Evolutionary conservation across 1,284 basidiomycete genomes (phyloP).

Genomic region (Lentinula novae-zelandiae): DNA sequence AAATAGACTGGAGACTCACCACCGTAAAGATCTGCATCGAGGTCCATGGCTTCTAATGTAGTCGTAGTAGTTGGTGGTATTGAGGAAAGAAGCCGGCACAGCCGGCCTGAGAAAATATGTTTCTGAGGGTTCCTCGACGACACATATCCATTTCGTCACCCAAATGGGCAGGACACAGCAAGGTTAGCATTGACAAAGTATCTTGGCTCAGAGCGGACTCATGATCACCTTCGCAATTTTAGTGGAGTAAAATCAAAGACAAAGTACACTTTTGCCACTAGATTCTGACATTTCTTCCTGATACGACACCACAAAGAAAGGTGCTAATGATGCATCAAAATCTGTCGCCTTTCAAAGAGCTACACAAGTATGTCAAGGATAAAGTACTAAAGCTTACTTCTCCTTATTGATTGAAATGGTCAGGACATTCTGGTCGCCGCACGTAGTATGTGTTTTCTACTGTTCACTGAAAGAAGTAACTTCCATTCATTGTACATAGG

Average conservation of each 20-base stretch:
- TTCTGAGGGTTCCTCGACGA: not conserved
- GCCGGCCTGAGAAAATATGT: not conserved
- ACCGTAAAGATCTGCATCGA: slow-evolving; percentile 83
- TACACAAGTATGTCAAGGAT: slow-evolving; percentile 40
- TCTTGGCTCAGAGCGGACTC: not conserved
- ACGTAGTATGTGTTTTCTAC: slow-evolving; percentile 44
- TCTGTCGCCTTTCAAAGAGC: slow-evolving; percentile 58
- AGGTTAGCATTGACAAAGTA: not conserved
- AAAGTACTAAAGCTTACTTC: not conserved
- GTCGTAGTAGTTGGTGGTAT: not conserved
- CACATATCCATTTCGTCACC: slow-evolving; percentile 4
- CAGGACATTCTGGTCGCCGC: slow-evolving; percentile 73
- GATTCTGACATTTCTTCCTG: too few relatives aligned
- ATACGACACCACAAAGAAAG: slow-evolving; percentile 42
- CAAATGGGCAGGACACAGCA: slow-evolving; percentile 14
- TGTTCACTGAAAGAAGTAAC: not conserved
- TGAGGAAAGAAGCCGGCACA: not conserved
- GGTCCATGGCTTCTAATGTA: slow-evolving; percentile 52
- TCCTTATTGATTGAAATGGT: slow-evolving; percentile 8
- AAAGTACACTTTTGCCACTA: slow-evolving; percentile 23
- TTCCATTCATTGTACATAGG: slow-evolving; percentile 29
- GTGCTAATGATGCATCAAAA: slow-evolving; percentile 65
- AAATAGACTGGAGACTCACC: slow-evolving; percentile 40
- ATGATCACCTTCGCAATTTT: not conserved
- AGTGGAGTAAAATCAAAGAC: slow-evolving; percentile 90